Evolutionary conservation across 352 stramenopile genomes (phyloP), one percentile per base, ranked within the genome.

Genomic region (Phytophthora agathidicida): DNA sequence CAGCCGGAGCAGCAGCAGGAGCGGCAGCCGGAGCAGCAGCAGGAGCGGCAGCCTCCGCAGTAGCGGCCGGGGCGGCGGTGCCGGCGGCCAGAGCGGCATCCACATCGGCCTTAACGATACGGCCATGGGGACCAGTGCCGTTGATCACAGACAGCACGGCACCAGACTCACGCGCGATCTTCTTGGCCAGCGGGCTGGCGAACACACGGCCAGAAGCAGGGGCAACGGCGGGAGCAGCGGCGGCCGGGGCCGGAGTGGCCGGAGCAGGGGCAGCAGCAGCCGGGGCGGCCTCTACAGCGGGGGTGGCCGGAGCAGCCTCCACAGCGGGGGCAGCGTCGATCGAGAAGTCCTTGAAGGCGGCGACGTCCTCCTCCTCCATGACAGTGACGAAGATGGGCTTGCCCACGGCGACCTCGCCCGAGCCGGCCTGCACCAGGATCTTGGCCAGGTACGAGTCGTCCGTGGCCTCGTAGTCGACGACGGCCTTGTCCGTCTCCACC

Each of bases 401-500:
- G 13, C 81, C 80, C 46, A 93, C 78, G 37, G 85, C 64, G 61
- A 99, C 87, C 52, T 98, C 96, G 5, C 82, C 73, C 5, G 77
- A 58, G 11, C 94, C 95, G 6, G 83, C 88, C 14, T 77, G 65
- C 32, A 94, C 90, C 33, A 99, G 80, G 73, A 99, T 98, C 80
- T 98, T 98, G 38, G 94, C 96, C 33, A 99, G 60, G 39, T 97
- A 84, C 48, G 81, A 86, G 28, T 99, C 97, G 69, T 99, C 96
- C 64, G 98, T 94, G 7, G 93, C 91, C 71, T 99, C 97, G 68
- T 98, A 99, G 75, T 98, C 96, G 42, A 99, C 96, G 20, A 96
- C 96, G 16, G 97, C 97, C 79, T 99, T 99, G 79, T 99, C 97
- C 9, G 97, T 99, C 80, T 99, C 96, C 51, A 99, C 91, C 50